Conservation (phyloP, 208 protist genomes). For the Polymyxa betae region DNA sequence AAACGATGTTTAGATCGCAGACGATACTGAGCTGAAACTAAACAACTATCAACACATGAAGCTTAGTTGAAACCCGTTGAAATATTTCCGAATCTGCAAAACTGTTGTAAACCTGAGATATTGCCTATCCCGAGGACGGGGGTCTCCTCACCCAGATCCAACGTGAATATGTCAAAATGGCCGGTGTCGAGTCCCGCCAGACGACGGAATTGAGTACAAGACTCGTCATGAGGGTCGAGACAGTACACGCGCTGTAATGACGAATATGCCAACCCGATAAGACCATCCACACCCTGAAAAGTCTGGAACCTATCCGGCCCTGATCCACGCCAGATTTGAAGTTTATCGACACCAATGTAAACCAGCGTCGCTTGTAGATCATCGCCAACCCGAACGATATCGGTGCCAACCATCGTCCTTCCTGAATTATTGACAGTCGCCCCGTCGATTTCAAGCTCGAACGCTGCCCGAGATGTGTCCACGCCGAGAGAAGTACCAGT, state of each 20-base stretch:
- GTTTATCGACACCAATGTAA: background rate
- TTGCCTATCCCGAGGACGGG: background rate
- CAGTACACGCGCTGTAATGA: background rate
- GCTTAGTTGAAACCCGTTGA: too few species aligned
- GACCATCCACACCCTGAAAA: background rate
- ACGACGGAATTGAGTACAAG: slow-evolving; percentile 8
- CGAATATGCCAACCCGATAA: background rate
- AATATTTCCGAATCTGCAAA: too few species aligned
- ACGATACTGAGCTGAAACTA: too few species aligned
- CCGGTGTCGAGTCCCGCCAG: background rate
- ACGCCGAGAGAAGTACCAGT: background rate
- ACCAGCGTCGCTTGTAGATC: background rate
- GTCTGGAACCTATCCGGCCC: background rate
- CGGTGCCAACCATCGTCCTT: background rate
- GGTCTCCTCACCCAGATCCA: background rate
- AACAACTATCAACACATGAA: too few species aligned
- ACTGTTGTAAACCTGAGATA: background rate
- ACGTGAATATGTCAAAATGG: background rate
- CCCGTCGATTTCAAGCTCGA: background rate
- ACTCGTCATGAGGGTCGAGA: background rate
- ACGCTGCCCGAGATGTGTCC: background rate
- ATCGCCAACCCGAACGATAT: background rate
- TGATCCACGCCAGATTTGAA: background rate
- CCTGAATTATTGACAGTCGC: background rate
- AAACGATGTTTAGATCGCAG: too few species aligned